Evolutionary conservation across 225 moss, liverwort and hornwort species (phyloP).

Genomic region (Lunularia cruciata): DNA sequence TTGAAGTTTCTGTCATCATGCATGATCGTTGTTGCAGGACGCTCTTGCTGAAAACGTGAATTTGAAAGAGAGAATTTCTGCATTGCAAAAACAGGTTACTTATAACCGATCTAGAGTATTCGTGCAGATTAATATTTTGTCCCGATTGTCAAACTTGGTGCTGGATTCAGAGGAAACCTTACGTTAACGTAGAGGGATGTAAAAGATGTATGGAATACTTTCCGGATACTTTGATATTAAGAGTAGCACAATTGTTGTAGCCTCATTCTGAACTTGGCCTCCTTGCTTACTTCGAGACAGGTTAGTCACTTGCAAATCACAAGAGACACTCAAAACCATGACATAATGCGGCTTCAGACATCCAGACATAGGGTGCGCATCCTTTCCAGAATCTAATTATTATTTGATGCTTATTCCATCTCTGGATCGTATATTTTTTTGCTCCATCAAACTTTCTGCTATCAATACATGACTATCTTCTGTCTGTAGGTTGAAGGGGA

Average conservation of each 20-base stretch:
- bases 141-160: too few relatives aligned
- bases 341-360: constrained; percentile 69
- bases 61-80: constrained; percentile 63
- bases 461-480: too few relatives aligned
- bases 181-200: too few relatives aligned
- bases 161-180: too few relatives aligned
- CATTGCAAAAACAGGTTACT: constrained; percentile 82
- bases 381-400: neutral
- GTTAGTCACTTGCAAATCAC: constrained; percentile 64
- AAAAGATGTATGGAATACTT: too few relatives aligned
- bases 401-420: neutral
- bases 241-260: too few relatives aligned
- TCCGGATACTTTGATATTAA: too few relatives aligned
- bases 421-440: neutral
- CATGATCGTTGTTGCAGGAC: constrained; percentile 45
- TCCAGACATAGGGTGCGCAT: constrained; percentile 41
- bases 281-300: constrained; percentile 39
- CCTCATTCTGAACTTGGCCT: too few relatives aligned
- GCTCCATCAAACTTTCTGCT: too few relatives aligned
- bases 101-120: too few relatives aligned
- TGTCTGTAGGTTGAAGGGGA: constrained; percentile 38
- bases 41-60: constrained; percentile 53
- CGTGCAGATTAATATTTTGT: too few relatives aligned
- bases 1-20: too few relatives aligned
- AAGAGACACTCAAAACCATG: constrained; percentile 74